Conservation (phyloP, 1,284 basidiomycete species). For the Kalmanozyma brasiliensis region DNA sequence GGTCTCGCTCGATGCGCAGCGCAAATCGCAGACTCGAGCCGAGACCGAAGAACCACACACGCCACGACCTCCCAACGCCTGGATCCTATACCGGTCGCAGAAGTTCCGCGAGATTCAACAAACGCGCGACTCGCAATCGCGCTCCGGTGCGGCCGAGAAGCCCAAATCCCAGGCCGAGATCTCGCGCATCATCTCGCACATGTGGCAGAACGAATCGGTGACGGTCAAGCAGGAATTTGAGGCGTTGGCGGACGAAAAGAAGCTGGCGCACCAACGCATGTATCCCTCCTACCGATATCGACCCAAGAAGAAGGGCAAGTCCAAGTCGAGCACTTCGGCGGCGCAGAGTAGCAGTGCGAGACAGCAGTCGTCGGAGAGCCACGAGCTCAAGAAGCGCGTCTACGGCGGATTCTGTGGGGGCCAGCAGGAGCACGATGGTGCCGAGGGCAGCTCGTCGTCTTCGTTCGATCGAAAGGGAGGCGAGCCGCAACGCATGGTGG, state of each 20-base stretch:
- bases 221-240: constrained; percentile 76
- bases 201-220: constrained; percentile 77
- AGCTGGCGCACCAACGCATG: constrained; percentile 71
- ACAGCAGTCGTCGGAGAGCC: neutral
- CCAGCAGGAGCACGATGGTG: constrained; percentile 12
- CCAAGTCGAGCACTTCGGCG: constrained; percentile 13
- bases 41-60: constrained; percentile 68
- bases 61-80: constrained; percentile 85
- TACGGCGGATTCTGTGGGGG: constrained; percentile 5
- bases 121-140: constrained; percentile 68
- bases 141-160: constrained; percentile 64
- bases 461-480: constrained; percentile 11
- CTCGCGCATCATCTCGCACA: constrained; percentile 76
- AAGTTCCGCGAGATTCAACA: constrained; percentile 71
- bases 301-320: constrained; percentile 39
- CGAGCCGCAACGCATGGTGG: constrained; percentile 3
- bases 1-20: constrained; percentile 8
- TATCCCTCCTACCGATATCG: constrained; percentile 48
- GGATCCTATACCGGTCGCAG: constrained; percentile 88
- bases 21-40: constrained; percentile 1
- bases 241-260: constrained; percentile 75
- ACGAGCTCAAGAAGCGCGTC: constrained; percentile 1
- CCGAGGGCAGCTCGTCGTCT: constrained; percentile 8
- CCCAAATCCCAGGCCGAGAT: constrained; percentile 77
- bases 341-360: neutral